Evolutionary conservation across 768 basidiomycete species (phyloP), one percentile per base, ranked within the genome.

Genomic region (Dentipellis fragilis): DNA sequence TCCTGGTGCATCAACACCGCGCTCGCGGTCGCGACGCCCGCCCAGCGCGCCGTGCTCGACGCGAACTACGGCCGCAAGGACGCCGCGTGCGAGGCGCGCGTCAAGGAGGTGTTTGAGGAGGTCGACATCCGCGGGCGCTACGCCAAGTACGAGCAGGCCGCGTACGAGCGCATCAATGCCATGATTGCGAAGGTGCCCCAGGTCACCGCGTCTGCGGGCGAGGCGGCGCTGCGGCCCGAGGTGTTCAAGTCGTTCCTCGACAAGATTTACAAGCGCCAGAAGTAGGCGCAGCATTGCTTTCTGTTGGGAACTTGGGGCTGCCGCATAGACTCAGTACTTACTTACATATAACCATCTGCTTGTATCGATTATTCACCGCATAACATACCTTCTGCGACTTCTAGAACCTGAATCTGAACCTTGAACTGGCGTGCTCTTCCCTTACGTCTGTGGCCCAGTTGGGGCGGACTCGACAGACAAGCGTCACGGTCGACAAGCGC

Each of bases 1-100:
- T 88, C 87, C 16, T 99, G 95, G 96, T 85, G 86, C 63, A 78
- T 98, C 69, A 97, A 96, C 72, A 84, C 82, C 19, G 96, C 93
- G 29, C 76, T 98, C 56, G 68, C 71, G 16, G 67, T 74, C 42
- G 82, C 78, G 1, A 74, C 71, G 4, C 72, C 80, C 0, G 76
- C 65, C n/a, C 85, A 87, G 67, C 77, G 80, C 37, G 67, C 68
- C 23, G 66, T 82, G 22, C 73, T 86, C n/a, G 83, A 85, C 63
- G 78, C 73, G 19, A 82, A 83, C 68, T 87, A 89, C 64, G 84
- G 85, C 7, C 71, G 71, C 48, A 86, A 85, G 60, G 63, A 79
- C 60, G 59, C 81, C 7, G 75, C 69, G 51, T 74, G 72, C 47
- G 87, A 87, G 66, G 76, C 76, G 52, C 69, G 72, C 39, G 76